Evolutionary conservation across 148 eudicot genomes (phyloP).

Genomic region (Dianthus caryophyllus): DNA sequence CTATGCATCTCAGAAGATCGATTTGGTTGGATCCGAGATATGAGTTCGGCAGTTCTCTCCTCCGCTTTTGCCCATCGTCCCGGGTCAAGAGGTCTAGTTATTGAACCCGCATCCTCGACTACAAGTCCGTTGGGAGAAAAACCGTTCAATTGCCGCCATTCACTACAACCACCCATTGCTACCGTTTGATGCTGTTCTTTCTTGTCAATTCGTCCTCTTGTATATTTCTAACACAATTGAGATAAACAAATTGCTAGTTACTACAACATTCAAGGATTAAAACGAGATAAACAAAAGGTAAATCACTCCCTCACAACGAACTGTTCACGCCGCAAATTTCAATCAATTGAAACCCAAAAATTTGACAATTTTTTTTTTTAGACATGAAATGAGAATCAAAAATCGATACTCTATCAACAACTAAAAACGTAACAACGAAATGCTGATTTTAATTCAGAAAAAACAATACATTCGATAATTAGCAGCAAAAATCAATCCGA

Average conservation of each 20-base stretch:
- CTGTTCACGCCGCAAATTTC: neutral
- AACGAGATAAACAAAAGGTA: too few species aligned
- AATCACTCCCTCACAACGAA: too few species aligned
- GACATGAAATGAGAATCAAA: neutral
- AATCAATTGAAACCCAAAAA: neutral
- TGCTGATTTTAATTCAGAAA: too few species aligned
- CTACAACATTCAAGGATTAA: neutral
- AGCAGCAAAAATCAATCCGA: neutral
- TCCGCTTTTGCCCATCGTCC: conserved; percentile 74
- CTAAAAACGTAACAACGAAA: too few species aligned
- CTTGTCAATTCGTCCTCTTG: neutral
- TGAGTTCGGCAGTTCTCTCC: conserved; percentile 71
- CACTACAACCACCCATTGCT: conserved; percentile 27
- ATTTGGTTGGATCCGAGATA: conserved; percentile 72
- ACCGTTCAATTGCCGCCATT: conserved; percentile 21
- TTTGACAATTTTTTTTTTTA: too few species aligned
- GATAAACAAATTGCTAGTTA: neutral
- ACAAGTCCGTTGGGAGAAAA: conserved; percentile 63
- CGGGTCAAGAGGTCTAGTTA: conserved; percentile 41
- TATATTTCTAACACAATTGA: neutral
- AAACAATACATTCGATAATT: neutral
- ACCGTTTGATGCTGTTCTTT: neutral
- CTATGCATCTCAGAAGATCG: conserved; percentile 57
- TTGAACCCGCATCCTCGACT: conserved; percentile 40
- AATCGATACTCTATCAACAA: neutral